Evolutionary conservation across 306 rosid species (phyloP), one percentile per base, ranked within the genome.

Genomic region (Notholithocarpus densiflorus): DNA sequence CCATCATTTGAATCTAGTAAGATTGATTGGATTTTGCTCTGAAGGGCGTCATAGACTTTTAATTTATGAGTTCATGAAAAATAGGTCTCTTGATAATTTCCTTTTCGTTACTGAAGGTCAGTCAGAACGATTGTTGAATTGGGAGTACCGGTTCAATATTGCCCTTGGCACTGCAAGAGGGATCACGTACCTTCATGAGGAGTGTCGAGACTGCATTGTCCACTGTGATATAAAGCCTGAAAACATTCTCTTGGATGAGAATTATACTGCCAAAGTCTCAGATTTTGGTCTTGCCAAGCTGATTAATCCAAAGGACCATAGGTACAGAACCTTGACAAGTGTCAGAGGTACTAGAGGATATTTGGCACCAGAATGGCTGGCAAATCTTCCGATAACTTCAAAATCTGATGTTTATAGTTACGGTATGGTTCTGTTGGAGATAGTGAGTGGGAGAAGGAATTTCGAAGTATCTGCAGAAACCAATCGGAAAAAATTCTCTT

Each of bases 261-360:
- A 68, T 75, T 89, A 76, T 86, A 73, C 60, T 24, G 87, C 96
- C 60, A 92, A 89, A 80, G 94, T 92, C 52, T 92, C 97, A 1
- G 97, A 92, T 84, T 92, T 92, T 73, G 97, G 96, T 82, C 91
- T 92, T 11, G 96, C 96, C n/a, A 92, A 90, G 86, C 92, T 92
- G 57, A 37, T 88, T 24, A 82, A 80, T 73, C 80, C 88, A 5
- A 86, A 79, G 82, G 96, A 92, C 75, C 93, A 89, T 43, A 78
- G 91, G 79, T 84, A 88, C 80, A 81, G 85, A 56, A 87, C 87
- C 14, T 68, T 87, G 73, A 85, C 80, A 17, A 87, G 90, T 59
- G 81, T 87, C 4, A 77, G 89, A 75, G 90, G 90, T 14, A 87
- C 88, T 13, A 75, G 90, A 53, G 90, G 90, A 10, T 87, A 87